Conservation (phyloP, 2,329 filamentous ascomycete genomes). For the Diaporthe sp. region DNA sequence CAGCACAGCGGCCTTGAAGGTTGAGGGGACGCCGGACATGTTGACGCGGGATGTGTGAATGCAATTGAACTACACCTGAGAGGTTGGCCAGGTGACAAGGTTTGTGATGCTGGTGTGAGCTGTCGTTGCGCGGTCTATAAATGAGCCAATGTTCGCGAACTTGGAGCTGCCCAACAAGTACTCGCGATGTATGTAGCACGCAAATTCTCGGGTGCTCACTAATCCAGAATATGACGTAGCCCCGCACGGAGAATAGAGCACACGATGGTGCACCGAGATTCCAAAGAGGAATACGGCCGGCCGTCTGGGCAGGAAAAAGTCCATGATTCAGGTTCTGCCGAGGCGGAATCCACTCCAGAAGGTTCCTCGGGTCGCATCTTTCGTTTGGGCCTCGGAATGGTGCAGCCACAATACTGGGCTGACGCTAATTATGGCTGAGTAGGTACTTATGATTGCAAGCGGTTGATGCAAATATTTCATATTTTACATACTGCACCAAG, state of each 20-base stretch:
- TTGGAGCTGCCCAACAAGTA: neutral
- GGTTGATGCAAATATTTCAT: neutral
- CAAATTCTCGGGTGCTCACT: neutral
- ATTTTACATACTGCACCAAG: neutral
- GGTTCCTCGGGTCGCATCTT: neutral
- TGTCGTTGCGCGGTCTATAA: neutral
- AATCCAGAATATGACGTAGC: conserved; percentile 6
- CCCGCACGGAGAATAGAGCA: neutral
- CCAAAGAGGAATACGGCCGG: neutral
- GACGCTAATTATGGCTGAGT: too few species aligned
- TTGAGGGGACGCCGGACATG: conserved; percentile 27
- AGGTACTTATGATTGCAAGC: too few species aligned
- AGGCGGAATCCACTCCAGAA: neutral
- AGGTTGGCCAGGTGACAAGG: neutral
- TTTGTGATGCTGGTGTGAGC: neutral
- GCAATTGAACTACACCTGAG: neutral
- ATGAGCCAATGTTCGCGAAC: neutral
- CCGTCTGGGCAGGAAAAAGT: neutral
- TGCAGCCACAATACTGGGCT: neutral
- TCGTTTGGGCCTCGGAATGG: neutral
- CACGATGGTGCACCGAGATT: neutral
- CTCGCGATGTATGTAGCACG: neutral
- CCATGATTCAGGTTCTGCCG: conserved; percentile 11
- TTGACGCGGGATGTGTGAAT: neutral
- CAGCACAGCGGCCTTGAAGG: conserved; percentile 37